Conservation (phyloP, 2,329 filamentous ascomycete species). For the Cercospora citrullina region DNA sequence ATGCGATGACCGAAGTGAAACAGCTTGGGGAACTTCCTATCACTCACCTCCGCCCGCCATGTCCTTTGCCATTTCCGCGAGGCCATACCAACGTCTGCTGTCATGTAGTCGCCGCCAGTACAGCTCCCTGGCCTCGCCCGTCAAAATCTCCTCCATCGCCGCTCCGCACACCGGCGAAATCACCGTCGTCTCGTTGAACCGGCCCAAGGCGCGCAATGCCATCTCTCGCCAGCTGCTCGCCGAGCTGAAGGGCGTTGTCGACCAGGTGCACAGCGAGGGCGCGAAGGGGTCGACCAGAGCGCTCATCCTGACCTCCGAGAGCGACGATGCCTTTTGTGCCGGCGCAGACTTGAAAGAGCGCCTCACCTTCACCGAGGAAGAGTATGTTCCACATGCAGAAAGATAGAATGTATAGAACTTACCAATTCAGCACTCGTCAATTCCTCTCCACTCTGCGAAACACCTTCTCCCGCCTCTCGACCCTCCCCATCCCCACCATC, state of each 20-base stretch:
- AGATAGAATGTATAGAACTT: background rate
- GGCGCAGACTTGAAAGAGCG: conserved; percentile 94
- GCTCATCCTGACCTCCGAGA: conserved; percentile 77
- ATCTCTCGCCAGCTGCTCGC: conserved; percentile 77
- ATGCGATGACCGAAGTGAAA: background rate
- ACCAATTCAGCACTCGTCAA: conserved; percentile 63
- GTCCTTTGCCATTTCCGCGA: background rate
- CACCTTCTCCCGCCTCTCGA: conserved; percentile 71
- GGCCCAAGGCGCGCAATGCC: conserved; percentile 82
- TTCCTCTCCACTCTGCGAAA: conserved; percentile 77
- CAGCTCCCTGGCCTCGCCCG: conserved; percentile 36
- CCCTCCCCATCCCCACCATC: conserved; percentile 85
- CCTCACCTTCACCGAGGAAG: conserved; percentile 69
- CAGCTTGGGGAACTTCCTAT: background rate
- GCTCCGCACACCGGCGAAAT: conserved; percentile 81
- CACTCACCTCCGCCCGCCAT: background rate
- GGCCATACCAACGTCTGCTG: background rate
- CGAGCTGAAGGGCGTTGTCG: conserved; percentile 69
- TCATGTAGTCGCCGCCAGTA: background rate
- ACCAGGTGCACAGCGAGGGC: conserved; percentile 63
- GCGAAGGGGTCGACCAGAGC: conserved; percentile 68
- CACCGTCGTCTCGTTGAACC: conserved; percentile 82
- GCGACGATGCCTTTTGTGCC: conserved; percentile 88
- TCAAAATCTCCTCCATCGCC: conserved; percentile 73
- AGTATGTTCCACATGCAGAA: conserved; percentile 56